phyloP scores from a whole-genome alignment of 2,329 filamentous ascomycete species.

The Microdochium bolleyi region DNA sequence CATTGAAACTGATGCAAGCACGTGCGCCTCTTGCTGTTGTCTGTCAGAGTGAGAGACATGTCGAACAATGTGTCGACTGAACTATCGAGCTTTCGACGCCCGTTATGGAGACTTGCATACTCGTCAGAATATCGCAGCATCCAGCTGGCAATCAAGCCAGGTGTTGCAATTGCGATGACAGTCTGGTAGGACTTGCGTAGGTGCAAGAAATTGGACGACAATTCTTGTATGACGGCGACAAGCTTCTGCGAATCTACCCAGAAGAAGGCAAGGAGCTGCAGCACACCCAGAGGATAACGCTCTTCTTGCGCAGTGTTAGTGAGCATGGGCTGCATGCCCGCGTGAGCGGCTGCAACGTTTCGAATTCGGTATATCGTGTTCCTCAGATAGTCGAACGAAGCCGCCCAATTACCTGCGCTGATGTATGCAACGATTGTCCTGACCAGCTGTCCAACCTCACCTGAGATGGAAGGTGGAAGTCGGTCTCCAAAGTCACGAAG shows the following conservation, averaged over 20 bases:
- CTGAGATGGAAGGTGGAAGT: slow-evolving; percentile 24
- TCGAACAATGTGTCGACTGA: slow-evolving; percentile 62
- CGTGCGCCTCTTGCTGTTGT: slow-evolving; percentile 46
- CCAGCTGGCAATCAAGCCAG: slow-evolving; percentile 57
- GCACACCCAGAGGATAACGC: slow-evolving; percentile 39
- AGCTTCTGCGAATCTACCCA: slow-evolving; percentile 59
- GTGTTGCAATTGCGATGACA: slow-evolving; percentile 53
- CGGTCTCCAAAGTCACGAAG: slow-evolving; percentile 20
- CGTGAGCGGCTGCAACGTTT: slow-evolving; percentile 30
- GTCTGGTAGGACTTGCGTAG: slow-evolving; percentile 58
- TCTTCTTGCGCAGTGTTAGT: slow-evolving; percentile 38
- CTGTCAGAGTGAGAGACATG: slow-evolving; percentile 55
- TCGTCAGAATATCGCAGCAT: slow-evolving; percentile 57
- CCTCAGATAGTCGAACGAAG: slow-evolving; percentile 51
- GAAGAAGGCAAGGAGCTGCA: slow-evolving; percentile 54
- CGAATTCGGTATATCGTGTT: slow-evolving; percentile 43
- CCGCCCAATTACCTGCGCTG: slow-evolving; percentile 55
- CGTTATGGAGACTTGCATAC: slow-evolving; percentile 55
- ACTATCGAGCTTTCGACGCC: slow-evolving; percentile 54
- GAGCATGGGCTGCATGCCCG: slow-evolving; percentile 25
- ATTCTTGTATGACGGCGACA: slow-evolving; percentile 53
- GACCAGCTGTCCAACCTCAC: slow-evolving; percentile 45
- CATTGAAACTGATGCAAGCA: slow-evolving; percentile 56
- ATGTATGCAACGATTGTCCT: slow-evolving; percentile 54
- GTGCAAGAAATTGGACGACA: slow-evolving; percentile 60